A percentile compares a stretch with the other conserved stretches of the same genome.
These are phyloP conservation scores for Ajuga chamaepitys DNA, from an alignment of 257 asterid genomes.

Conservation along the genomic window DNA sequence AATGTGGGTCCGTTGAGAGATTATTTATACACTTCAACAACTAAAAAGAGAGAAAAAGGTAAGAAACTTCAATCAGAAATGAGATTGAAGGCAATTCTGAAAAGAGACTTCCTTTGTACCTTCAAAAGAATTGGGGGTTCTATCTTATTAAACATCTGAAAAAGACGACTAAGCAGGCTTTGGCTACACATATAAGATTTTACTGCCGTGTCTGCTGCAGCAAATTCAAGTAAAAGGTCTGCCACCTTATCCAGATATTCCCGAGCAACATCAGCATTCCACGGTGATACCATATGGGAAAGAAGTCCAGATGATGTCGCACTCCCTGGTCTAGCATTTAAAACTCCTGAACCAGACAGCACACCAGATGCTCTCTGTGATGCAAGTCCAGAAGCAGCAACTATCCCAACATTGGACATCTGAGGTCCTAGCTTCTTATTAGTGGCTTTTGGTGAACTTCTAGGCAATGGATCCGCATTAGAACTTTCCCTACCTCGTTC, in stretches of 20 bases:
- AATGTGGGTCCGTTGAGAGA: constrained; percentile 93
- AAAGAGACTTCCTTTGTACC: constrained; percentile 32
- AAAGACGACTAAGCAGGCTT: constrained; percentile 93
- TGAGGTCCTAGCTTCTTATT: constrained; percentile 56
- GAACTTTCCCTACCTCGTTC: constrained; percentile 78
- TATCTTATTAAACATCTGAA: constrained; percentile 94
- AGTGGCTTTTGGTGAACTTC: constrained; percentile 62
- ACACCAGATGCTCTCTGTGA: constrained; percentile 90
- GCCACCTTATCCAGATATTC: constrained; percentile 97
- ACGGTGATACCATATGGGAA: constrained; percentile 79
- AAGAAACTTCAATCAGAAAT: constrained; percentile 8
- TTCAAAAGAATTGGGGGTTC: constrained; percentile 95
- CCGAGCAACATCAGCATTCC: constrained; percentile 92
- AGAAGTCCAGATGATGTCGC: constrained; percentile 92
- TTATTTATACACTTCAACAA: constrained; percentile 87
- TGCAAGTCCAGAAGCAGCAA: constrained; percentile 58
- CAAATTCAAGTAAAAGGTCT: constrained; percentile 93
- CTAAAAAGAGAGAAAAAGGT: constrained; percentile 29
- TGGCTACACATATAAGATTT: constrained; percentile 96
- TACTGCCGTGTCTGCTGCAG: constrained; percentile 88
- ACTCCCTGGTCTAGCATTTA: constrained; percentile 96
- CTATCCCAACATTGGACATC: constrained; percentile 46
- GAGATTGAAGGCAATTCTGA: neutral
- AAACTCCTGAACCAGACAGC: constrained; percentile 93
- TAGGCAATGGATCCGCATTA: constrained; percentile 56